Evolutionary conservation across 768 basidiomycete species (phyloP).

Genomic region (Crassisporium funariophilum): DNA sequence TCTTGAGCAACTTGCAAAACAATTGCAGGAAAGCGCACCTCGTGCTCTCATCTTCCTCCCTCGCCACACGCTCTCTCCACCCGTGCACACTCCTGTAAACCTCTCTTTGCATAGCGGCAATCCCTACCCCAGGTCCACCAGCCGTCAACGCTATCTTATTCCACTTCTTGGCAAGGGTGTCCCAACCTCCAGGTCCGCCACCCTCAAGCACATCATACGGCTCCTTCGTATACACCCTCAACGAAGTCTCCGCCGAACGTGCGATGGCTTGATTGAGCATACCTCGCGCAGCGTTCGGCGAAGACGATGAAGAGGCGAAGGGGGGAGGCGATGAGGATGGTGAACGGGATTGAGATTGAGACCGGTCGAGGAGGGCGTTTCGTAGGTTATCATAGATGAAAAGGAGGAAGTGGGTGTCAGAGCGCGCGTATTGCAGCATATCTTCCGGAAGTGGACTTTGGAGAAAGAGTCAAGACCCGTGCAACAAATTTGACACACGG

Average conservation of each 20-base stretch:
- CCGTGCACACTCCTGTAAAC: constrained; percentile 74
- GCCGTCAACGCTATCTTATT: constrained; percentile 61
- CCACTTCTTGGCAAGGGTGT: constrained; percentile 78
- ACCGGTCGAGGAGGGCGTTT: constrained; percentile 81
- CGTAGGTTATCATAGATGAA: constrained; percentile 92
- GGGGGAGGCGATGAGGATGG: constrained; percentile 23
- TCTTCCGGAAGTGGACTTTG: constrained; percentile 81
- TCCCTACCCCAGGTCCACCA: constrained; percentile 34
- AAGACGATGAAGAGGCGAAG: constrained; percentile 21
- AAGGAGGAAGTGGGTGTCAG: constrained; percentile 94
- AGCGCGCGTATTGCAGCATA: constrained; percentile 91
- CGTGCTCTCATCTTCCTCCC: constrained; percentile 86
- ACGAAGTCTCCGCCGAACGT: constrained; percentile 75
- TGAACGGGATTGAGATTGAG: constrained; percentile 38
- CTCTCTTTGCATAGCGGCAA: constrained; percentile 49
- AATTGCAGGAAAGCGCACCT: constrained; percentile 45
- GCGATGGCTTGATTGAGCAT: constrained; percentile 66
- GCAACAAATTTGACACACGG: too few species aligned
- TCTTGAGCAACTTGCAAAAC: constrained; percentile 1
- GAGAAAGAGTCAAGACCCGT: too few species aligned
- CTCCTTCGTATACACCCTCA: constrained; percentile 71
- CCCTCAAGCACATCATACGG: constrained; percentile 68
- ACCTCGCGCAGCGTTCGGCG: constrained; percentile 29
- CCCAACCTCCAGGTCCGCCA: constrained; percentile 74
- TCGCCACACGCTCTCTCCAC: constrained; percentile 81